A percentile compares a stretch with the other conserved stretches of the same genome.
These are phyloP conservation scores for Cercospora beticola DNA, from an alignment of 2,329 filamentous ascomycete genomes.

Conservation along the genomic window DNA sequence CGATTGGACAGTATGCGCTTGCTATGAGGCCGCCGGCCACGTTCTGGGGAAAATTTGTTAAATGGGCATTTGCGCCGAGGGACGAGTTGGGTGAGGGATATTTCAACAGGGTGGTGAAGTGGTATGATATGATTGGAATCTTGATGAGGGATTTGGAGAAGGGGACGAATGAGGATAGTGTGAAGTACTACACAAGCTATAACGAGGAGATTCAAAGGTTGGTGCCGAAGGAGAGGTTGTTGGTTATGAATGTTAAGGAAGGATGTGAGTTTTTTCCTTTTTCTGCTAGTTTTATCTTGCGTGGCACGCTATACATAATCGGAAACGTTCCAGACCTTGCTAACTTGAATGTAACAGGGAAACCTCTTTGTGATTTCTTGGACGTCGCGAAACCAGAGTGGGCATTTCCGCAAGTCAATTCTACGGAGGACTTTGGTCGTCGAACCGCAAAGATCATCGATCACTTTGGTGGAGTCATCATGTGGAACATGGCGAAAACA, in stretches of 20 bases:
- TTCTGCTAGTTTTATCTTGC: not conserved
- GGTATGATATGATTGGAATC: slow-evolving; percentile 3
- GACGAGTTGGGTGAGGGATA: not conserved
- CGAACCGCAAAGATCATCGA: not conserved
- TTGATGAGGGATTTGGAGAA: slow-evolving; percentile 1
- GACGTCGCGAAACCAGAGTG: slow-evolving; percentile 5
- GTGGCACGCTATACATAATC: not conserved
- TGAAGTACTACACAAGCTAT: slow-evolving; percentile 7
- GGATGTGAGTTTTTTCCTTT: slow-evolving; percentile 7
- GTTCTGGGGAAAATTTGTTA: not conserved
- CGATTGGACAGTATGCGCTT: slow-evolving; percentile 9
- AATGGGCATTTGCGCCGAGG: slow-evolving; percentile 8
- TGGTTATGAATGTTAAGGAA: slow-evolving; percentile 21
- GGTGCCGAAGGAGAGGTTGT: slow-evolving; percentile 15
- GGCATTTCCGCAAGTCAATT: slow-evolving; percentile 14
- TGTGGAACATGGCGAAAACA: slow-evolving; percentile 7
- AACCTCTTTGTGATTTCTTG: slow-evolving; percentile 15
- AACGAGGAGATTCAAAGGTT: slow-evolving; percentile 11
- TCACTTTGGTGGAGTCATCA: not conserved
- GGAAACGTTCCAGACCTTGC: not conserved
- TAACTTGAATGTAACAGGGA: slow-evolving; percentile 9
- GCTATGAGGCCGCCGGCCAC: not conserved
- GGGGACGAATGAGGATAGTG: slow-evolving; percentile 13
- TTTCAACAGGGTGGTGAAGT: not conserved
- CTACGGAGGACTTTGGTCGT: slow-evolving; percentile 12